Evolutionary conservation across 1,284 basidiomycete species (phyloP), one percentile per base, ranked within the genome.

Genomic region (Melampsora abietis-canadensis): DNA sequence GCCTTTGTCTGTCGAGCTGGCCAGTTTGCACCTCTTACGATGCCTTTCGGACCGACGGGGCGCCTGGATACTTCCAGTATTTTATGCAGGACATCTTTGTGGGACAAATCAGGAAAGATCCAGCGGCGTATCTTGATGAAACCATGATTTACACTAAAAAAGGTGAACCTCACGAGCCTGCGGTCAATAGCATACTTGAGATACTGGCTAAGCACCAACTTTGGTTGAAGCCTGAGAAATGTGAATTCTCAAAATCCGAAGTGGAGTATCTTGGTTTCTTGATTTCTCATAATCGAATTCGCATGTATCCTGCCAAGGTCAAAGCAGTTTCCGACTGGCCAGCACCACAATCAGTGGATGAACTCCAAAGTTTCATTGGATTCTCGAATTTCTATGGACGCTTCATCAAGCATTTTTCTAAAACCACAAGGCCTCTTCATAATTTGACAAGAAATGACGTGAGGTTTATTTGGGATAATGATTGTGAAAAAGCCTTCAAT

Each of bases 361-460:
- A 59, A 19, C 8, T 60, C 15, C 51, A 21, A 24, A 10, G 37
- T 8, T 68, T 68, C 44, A 21, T 68, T 19, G 66, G 51, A 5
- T 68, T 68, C 54, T 21, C 51, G 2, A 61, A 61, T 34, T 61
- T 61, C 21, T 68, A 68, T 17, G 1, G 54, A 37, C 4, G 31
- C 15, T 68, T 68, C 51, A 68, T 68, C 3, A 19, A 59, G 7
- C 15, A 54, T 34, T 68, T 59, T 44, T 68, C 54, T 10, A 19
- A 7, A 10, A 60, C 60, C 12, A 37, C 67, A 8, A n/a, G 24
- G 8, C 57, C 67, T 12, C 67, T 68, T 24, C 59, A 27, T 5
- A 46, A 60, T 17, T n/a, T 61, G 19, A 68, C 67, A 2, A 68
- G 61, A 37, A 19, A 68, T 2, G 67, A 24, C 21, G 24, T 15